phyloP scores from a whole-genome alignment of 1,284 basidiomycete genomes.

The Cerioporus squamosus region DNA sequence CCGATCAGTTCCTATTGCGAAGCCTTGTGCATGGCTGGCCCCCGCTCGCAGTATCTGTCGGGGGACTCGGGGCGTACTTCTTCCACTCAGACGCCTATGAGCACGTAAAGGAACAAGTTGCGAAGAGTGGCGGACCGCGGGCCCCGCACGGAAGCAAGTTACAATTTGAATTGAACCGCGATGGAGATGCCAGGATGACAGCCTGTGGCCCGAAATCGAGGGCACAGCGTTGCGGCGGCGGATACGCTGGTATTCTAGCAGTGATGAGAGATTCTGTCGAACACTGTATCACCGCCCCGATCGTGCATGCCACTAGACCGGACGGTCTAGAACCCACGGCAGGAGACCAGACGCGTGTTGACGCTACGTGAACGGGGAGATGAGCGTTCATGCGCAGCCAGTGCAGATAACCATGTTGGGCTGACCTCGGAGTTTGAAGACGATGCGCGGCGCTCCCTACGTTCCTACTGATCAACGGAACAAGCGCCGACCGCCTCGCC shows the following conservation, averaged over 20 bases:
- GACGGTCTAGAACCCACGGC: too few relatives aligned
- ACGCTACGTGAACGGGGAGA: not conserved
- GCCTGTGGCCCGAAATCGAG: not conserved
- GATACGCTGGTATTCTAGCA: too few relatives aligned
- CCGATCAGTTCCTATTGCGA: not conserved
- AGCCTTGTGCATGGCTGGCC: too few relatives aligned
- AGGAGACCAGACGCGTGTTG: not conserved
- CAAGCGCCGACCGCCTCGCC: not conserved
- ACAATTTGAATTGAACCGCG: too few relatives aligned
- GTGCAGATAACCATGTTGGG: not conserved
- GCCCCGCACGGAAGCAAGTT: too few relatives aligned
- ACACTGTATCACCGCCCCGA: not conserved
- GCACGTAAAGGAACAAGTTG: conserved; percentile 1
- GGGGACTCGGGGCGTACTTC: not conserved
- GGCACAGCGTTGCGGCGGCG: not conserved
- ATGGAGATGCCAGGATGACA: not conserved
- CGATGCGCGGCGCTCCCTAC: not conserved
- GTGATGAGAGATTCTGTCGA: conserved; percentile 5
- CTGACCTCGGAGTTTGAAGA: not conserved
- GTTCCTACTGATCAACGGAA: not conserved
- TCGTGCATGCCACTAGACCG: not conserved
- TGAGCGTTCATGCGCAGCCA: not conserved
- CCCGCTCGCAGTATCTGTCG: not conserved
- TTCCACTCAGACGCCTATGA: not conserved
- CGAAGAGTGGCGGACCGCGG: not conserved